These are phyloP conservation scores for Castanea sativa DNA, from an alignment of 306 rosid species.

Conservation along the genomic window DNA sequence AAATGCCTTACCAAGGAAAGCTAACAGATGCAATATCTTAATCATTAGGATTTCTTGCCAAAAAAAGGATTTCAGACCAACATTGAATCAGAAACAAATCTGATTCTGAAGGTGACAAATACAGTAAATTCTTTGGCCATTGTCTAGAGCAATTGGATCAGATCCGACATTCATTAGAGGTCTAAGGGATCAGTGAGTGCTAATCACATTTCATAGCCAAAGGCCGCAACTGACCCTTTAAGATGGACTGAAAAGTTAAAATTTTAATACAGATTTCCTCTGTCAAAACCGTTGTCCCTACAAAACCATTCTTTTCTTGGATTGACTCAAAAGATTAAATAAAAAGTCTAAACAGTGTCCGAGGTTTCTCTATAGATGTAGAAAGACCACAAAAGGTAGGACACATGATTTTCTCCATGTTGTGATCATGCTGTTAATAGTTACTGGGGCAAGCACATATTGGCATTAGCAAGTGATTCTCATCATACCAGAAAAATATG, in stretches of 20 bases:
- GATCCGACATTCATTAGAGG: neutral
- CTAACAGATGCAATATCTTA: neutral
- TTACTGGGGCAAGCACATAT: neutral
- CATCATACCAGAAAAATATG: too few species aligned
- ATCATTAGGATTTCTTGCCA: neutral
- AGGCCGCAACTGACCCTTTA: too few species aligned
- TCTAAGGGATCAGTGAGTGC: too few species aligned
- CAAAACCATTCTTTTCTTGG: too few species aligned
- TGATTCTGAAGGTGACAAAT: neutral
- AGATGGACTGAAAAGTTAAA: too few species aligned
- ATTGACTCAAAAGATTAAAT: neutral
- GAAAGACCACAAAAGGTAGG: neutral
- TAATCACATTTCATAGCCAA: too few species aligned
- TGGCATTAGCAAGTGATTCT: too few species aligned
- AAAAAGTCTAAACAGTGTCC: neutral
- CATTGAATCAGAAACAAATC: neutral
- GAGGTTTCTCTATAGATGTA: neutral
- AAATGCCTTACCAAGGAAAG: too few species aligned
- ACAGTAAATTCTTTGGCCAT: neutral
- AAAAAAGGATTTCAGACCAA: neutral
- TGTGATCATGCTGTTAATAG: neutral
- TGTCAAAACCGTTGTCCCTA: too few species aligned
- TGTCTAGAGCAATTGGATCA: neutral
- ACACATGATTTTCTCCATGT: neutral
- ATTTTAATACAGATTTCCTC: too few species aligned